phyloP scores from a whole-genome alignment of 495 filamentous ascomycete genomes.

The Penicillium ucsense region DNA sequence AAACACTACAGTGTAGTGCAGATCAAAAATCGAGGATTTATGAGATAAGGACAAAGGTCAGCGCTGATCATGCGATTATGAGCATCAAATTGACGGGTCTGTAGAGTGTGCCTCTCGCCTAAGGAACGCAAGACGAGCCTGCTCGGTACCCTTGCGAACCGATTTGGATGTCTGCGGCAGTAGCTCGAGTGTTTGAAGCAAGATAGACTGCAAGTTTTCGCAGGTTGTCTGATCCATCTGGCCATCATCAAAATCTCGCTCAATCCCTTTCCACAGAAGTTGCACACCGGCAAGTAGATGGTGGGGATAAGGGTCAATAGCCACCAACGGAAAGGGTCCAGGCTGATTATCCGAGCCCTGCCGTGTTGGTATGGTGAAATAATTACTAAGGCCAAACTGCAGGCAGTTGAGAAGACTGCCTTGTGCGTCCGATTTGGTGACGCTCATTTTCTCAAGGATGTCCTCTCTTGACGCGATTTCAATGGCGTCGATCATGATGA shows the following conservation, averaged over 20 bases:
- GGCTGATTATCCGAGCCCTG: background rate
- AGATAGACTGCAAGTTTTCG: constrained; percentile 4
- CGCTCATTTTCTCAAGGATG: constrained; percentile 8
- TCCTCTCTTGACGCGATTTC: constrained; percentile 8
- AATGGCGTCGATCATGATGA: constrained; percentile 9
- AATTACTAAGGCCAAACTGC: constrained; percentile 11
- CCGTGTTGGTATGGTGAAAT: constrained; percentile 3
- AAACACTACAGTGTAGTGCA: too few species aligned
- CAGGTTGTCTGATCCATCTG: constrained; percentile 4
- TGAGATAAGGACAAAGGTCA: too few species aligned
- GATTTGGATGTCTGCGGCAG: constrained; percentile 13
- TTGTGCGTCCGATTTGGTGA: constrained; percentile 8
- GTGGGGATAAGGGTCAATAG: constrained; percentile 13
- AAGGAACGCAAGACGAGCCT: constrained; percentile 2
- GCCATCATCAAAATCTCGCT: constrained; percentile 6
- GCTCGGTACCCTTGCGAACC: constrained; percentile 7
- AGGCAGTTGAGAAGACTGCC: constrained; percentile 11
- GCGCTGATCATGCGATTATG: too few species aligned
- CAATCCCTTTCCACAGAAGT: constrained; percentile 12
- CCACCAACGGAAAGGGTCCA: constrained; percentile 5
- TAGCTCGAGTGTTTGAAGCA: constrained; percentile 7
- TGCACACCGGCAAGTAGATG: constrained; percentile 11
- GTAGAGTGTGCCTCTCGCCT: background rate
- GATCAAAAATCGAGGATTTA: too few species aligned
- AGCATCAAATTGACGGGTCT: too few species aligned